Percentiles rank a stretch among this genome's conserved stretches.
Evolutionary conservation across 805 yeast genomes (phyloP).

Genomic region (Wickerhamomyces bovis): DNA sequence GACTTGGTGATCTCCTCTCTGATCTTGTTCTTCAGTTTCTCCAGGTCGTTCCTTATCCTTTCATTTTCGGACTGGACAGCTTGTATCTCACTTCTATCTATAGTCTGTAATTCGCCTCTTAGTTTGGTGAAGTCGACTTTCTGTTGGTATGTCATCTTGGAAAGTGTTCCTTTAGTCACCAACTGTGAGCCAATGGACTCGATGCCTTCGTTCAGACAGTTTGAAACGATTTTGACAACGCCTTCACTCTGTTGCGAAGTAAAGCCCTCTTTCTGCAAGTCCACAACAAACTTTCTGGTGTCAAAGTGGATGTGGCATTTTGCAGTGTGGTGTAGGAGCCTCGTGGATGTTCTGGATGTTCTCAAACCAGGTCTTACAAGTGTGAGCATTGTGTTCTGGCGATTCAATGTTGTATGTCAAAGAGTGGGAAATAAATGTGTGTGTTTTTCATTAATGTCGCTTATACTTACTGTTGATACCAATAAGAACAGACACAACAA

Average conservation of each 20-base stretch:
- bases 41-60: constrained; percentile 73
- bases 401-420: background rate
- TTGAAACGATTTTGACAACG: constrained; percentile 65
- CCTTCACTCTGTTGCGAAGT: constrained; percentile 71
- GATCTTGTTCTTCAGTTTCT: constrained; percentile 75
- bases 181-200: constrained; percentile 66
- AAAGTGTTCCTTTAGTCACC: constrained; percentile 79
- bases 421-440: background rate
- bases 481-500: background rate
- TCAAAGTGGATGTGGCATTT: constrained; percentile 16
- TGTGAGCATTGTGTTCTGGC: background rate
- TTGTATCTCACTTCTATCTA: constrained; percentile 82
- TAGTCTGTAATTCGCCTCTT: constrained; percentile 83
- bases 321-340: background rate
- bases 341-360: background rate
- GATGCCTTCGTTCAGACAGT: constrained; percentile 77
- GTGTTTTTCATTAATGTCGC: background rate
- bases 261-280: constrained; percentile 56
- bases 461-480: background rate
- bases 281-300: constrained; percentile 21
- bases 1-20: constrained; percentile 89
- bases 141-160: constrained; percentile 87
- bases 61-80: constrained; percentile 84
- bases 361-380: background rate
- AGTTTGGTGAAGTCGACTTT: constrained; percentile 94